Evolutionary conservation across 2,329 filamentous ascomycete genomes (phyloP).

Genomic region (Davidsoniella neocaledoniae): DNA sequence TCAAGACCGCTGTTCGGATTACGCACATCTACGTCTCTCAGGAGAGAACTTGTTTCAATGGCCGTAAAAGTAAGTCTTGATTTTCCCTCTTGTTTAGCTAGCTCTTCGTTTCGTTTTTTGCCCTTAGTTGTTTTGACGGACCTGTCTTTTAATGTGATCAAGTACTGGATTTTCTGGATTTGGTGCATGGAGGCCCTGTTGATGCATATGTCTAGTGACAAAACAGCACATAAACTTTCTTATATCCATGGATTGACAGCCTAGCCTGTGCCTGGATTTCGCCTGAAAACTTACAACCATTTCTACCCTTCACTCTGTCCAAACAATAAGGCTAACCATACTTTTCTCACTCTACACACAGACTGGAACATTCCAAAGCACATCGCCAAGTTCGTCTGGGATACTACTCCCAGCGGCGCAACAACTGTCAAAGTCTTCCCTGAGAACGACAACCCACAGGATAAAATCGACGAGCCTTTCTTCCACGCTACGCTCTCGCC

Average conservation of each 20-base stretch:
- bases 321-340: too few relatives aligned
- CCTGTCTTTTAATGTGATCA: too few relatives aligned
- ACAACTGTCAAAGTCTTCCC: conserved; percentile 29
- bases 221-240: too few relatives aligned
- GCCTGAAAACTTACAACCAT: too few relatives aligned
- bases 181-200: too few relatives aligned
- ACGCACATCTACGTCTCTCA: conserved; percentile 40
- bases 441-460: conserved; percentile 19
- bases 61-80: conserved; percentile 26
- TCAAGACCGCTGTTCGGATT: conserved; percentile 23
- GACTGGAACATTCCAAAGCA: conserved; percentile 42
- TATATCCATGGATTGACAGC: too few relatives aligned
- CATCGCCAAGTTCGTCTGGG: conserved; percentile 33
- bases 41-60: conserved; percentile 34
- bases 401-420: conserved; percentile 20
- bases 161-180: too few relatives aligned
- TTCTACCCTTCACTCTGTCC: too few relatives aligned
- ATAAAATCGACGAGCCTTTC: conserved; percentile 21
- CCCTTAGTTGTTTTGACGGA: too few relatives aligned
- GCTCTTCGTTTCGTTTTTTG: too few relatives aligned
- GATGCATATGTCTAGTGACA: too few relatives aligned
- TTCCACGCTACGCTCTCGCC: conserved; percentile 30
- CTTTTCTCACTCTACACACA: conserved; percentile 13
- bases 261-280: too few relatives aligned
- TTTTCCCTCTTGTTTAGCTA: not conserved